Percentiles rank a stretch among this genome's conserved stretches.
These are phyloP conservation scores for Acacia melanoxylon DNA, from an alignment of 306 rosid genomes.

Conservation along the genomic window DNA sequence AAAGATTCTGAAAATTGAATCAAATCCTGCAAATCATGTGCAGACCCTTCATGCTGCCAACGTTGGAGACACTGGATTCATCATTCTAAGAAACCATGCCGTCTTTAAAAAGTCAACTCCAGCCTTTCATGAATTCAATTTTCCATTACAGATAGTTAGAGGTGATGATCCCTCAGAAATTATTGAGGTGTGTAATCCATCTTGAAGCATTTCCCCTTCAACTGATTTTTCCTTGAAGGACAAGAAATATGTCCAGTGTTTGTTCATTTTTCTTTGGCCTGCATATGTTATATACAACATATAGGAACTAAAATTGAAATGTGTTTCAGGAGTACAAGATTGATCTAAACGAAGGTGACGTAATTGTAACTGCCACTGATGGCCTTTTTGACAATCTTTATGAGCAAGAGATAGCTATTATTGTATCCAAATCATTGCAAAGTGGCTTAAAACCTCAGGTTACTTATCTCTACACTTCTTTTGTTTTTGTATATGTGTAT, in stretches of 20 bases:
- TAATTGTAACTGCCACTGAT: slow-evolving; percentile 67
- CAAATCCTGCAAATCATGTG: slow-evolving; percentile 25
- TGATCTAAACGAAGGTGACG: slow-evolving; percentile 65
- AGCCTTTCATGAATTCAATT: slow-evolving; percentile 60
- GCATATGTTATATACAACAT: not conserved
- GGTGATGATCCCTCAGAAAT: slow-evolving; percentile 55
- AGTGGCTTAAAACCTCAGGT: slow-evolving; percentile 63
- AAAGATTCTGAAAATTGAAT: slow-evolving; percentile 21
- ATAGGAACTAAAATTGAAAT: slow-evolving; percentile 17
- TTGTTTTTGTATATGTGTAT: not conserved
- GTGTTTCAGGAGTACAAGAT: slow-evolving; percentile 52
- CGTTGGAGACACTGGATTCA: slow-evolving; percentile 72
- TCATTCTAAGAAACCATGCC: slow-evolving; percentile 60
- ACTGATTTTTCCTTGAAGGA: not conserved
- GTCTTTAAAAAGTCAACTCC: slow-evolving; percentile 58
- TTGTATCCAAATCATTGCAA: slow-evolving; percentile 49
- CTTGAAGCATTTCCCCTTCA: not conserved
- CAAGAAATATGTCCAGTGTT: slow-evolving; percentile 8
- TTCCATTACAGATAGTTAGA: slow-evolving; percentile 53
- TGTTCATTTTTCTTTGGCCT: not conserved
- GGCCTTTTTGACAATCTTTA: slow-evolving; percentile 86
- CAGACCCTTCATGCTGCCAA: slow-evolving; percentile 77
- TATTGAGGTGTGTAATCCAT: slow-evolving; percentile 54
- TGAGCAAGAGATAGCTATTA: slow-evolving; percentile 66
- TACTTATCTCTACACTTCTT: slow-evolving; percentile 14